Percentiles rank a stretch among this genome's conserved stretches.
These are phyloP conservation scores for Schizopora paradoxa DNA, from an alignment of 1,284 basidiomycete genomes.

Conservation along the genomic window DNA sequence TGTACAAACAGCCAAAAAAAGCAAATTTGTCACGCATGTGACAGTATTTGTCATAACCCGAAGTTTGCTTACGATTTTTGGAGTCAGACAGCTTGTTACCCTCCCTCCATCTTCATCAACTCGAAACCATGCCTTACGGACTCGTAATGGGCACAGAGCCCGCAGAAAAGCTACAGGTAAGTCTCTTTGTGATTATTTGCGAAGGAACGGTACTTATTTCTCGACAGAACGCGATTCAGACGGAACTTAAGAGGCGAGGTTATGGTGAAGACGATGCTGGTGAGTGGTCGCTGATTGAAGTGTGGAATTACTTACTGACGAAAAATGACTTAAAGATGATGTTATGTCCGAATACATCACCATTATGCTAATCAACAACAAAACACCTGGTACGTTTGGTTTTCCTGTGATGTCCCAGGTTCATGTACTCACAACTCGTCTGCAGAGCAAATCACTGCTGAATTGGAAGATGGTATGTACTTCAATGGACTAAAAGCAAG, in stretches of 20 bases:
- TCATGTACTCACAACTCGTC: constrained; percentile 8
- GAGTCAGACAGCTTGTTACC: background rate
- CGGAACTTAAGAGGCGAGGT: constrained; percentile 71
- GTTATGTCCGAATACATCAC: constrained; percentile 90
- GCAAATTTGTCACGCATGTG: background rate
- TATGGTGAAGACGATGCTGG: constrained; percentile 77
- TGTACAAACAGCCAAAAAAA: background rate
- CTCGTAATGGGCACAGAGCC: constrained; percentile 75
- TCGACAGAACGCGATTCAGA: constrained; percentile 69
- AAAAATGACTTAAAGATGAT: constrained; percentile 47
- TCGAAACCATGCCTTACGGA: constrained; percentile 58
- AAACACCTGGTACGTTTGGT: constrained; percentile 59
- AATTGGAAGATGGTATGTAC: constrained; percentile 76
- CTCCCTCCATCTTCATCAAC: constrained; percentile 7
- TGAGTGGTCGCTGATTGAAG: no score
- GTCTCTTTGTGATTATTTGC: constrained; percentile 19
- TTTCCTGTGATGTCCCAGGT: constrained; percentile 2
- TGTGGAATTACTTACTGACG: constrained; percentile 10
- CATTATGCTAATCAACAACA: constrained; percentile 90
- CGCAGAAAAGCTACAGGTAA: constrained; percentile 64
- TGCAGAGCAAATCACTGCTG: constrained; percentile 73
- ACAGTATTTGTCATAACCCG: no score
- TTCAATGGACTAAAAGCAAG: constrained; percentile 20
- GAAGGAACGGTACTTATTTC: constrained; percentile 18
- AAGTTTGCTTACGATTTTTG: background rate